Conservation (phyloP, 495 filamentous ascomycete genomes). For the Hyaloscypha variabilis region DNA sequence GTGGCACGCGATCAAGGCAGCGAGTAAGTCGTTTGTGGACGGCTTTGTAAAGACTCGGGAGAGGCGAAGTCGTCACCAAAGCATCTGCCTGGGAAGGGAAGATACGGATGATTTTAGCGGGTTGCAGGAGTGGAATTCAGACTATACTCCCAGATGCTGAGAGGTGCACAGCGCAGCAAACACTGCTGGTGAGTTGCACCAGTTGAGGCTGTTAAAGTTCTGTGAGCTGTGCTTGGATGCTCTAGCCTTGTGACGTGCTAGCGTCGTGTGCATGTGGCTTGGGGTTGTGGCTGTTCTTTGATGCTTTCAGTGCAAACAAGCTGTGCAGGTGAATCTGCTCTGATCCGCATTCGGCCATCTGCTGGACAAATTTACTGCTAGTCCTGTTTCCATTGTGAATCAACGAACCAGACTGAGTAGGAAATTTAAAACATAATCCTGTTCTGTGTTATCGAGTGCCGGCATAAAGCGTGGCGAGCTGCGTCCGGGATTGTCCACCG, state of each 20-base stretch:
- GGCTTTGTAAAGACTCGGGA: neutral
- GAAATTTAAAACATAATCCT: neutral
- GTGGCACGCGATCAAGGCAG: conserved; percentile 20
- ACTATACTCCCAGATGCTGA: neutral
- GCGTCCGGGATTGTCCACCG: neutral
- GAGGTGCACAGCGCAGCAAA: neutral
- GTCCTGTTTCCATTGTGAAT: neutral
- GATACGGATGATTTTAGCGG: neutral
- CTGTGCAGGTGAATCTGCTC: neutral
- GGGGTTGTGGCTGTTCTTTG: neutral
- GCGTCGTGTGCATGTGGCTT: neutral
- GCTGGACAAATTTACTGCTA: neutral
- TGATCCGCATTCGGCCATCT: neutral
- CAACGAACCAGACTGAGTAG: too few relatives aligned
- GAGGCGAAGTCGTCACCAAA: neutral
- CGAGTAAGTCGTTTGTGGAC: neutral
- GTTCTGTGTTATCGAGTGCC: neutral
- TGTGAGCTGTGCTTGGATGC: neutral
- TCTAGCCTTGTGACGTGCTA: neutral
- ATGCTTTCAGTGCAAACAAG: neutral
- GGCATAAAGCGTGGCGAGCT: neutral
- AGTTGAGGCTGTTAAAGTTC: neutral
- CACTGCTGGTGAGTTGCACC: neutral
- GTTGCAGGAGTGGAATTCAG: neutral
- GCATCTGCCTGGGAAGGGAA: neutral